phyloP scores from a whole-genome alignment of 1,284 basidiomycete genomes.

The Takashimella tepidaria region DNA sequence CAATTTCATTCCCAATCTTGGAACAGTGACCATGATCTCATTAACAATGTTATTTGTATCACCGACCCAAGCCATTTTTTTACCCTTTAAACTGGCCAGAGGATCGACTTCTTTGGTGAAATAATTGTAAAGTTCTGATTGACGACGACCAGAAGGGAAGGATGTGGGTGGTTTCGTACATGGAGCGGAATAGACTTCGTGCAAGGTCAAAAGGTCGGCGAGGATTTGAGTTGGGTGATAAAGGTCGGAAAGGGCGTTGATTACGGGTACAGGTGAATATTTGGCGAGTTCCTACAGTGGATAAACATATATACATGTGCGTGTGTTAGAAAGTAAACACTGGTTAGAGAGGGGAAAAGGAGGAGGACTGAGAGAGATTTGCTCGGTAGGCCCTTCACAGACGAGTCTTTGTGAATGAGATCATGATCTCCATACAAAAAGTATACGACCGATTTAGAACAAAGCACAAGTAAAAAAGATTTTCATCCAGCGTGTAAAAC shows the following conservation, averaged over 20 bases:
- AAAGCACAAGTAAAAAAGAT: no score
- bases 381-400: no score
- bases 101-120: slow-evolving; percentile 22
- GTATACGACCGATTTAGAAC: no score
- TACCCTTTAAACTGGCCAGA: slow-evolving; percentile 38
- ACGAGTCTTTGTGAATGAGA: not conserved
- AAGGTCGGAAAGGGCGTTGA: slow-evolving; percentile 90
- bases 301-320: no score
- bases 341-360: no score
- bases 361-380: not conserved
- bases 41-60: slow-evolving; percentile 95
- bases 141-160: not conserved
- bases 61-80: slow-evolving; percentile 89
- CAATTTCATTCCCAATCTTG: slow-evolving; percentile 81
- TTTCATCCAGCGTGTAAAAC: no score
- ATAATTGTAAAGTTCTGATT: slow-evolving; percentile 1
- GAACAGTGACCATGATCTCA: slow-evolving; percentile 93
- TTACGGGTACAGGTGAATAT: slow-evolving; percentile 84
- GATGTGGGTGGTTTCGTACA: slow-evolving; percentile 4
- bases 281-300: slow-evolving; percentile 62
- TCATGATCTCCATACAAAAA: no score
- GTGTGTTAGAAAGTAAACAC: no score
- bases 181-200: slow-evolving; percentile 55
- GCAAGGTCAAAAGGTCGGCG: slow-evolving; percentile 85
- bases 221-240: slow-evolving; percentile 97